phyloP scores from a whole-genome alignment of 352 stramenopile species.

The Globisporangium apiculatum region DNA sequence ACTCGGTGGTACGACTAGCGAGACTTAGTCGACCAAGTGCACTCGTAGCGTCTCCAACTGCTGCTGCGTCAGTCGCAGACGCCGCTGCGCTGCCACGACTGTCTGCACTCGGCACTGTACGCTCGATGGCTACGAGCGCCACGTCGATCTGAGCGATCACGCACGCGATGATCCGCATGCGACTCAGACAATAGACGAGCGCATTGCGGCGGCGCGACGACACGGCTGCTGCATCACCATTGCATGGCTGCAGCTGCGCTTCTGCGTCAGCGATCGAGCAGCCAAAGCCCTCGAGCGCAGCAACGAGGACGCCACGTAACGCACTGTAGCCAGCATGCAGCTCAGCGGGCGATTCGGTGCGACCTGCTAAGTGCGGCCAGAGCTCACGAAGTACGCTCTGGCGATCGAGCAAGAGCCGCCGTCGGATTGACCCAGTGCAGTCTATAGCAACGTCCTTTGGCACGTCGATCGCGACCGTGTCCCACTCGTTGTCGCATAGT shows the following conservation, averaged over 20 bases:
- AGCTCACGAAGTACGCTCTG: conserved; percentile 41
- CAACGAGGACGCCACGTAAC: conserved; percentile 12
- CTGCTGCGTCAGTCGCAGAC: neutral
- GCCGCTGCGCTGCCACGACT: neutral
- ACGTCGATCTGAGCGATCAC: conserved; percentile 33
- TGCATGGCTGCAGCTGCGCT: conserved; percentile 12
- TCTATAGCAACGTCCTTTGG: conserved; percentile 16
- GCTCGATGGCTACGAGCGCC: conserved; percentile 15
- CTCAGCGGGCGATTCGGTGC: neutral
- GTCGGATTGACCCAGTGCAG: neutral
- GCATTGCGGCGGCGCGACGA: conserved; percentile 20
- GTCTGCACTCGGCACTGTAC: neutral
- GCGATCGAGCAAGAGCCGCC: conserved; percentile 40
- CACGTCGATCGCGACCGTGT: conserved; percentile 58
- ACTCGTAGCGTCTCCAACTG: neutral
- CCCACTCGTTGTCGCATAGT: conserved; percentile 87
- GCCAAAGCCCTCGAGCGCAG: conserved; percentile 15
- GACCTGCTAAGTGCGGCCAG: conserved; percentile 15
- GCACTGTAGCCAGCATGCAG: conserved; percentile 6
- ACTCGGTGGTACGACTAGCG: no score
- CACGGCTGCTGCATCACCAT: conserved; percentile 7
- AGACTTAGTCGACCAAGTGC: neutral
- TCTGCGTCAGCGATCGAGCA: conserved; percentile 20
- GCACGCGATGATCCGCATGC: conserved; percentile 30
- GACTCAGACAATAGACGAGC: conserved; percentile 38